phyloP scores from a whole-genome alignment of 768 basidiomycete genomes.

The Tricholoma hemisulphureum region DNA sequence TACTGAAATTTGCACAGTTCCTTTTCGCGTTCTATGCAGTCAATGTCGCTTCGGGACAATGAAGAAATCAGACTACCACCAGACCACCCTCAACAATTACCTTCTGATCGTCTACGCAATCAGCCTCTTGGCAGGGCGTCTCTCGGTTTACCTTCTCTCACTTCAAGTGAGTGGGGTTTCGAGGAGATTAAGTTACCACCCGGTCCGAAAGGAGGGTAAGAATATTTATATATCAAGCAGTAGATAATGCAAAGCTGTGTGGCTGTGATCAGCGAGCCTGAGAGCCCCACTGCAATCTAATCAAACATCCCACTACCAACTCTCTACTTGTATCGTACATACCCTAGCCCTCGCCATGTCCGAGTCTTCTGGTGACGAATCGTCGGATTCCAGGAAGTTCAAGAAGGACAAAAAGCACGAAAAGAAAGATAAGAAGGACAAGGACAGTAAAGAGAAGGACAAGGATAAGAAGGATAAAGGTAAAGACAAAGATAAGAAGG shows the following conservation, averaged over 20 bases:
- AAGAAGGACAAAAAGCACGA: slow-evolving; percentile 28
- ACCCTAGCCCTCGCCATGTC: not conserved
- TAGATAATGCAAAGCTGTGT: not conserved
- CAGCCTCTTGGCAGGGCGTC: slow-evolving; percentile 25
- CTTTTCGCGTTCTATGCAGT: slow-evolving; percentile 40
- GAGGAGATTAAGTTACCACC: slow-evolving; percentile 50
- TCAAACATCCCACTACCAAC: not conserved
- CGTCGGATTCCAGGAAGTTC: not conserved
- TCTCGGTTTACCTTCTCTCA: slow-evolving; percentile 44
- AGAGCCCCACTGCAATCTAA: not conserved
- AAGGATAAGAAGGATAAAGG: too few relatives aligned
- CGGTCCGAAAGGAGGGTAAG: slow-evolving; percentile 24
- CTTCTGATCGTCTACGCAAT: slow-evolving; percentile 10
- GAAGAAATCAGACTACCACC: slow-evolving; percentile 7
- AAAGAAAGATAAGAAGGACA: slow-evolving; percentile 25
- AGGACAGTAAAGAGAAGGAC: slow-evolving; percentile 20
- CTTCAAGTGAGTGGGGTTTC: slow-evolving; percentile 53
- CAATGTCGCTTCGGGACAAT: slow-evolving; percentile 23
- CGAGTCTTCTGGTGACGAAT: not conserved
- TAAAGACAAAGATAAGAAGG: too few relatives aligned
- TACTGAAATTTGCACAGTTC: slow-evolving; percentile 30
- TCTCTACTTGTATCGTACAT: not conserved
- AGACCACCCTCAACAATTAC: slow-evolving; percentile 1
- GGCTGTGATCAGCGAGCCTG: not conserved
- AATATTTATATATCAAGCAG: not conserved